Evolutionary conservation across 176 grass and related monocot genomes (phyloP).

Genomic region (Tillandsia fasciculata): DNA sequence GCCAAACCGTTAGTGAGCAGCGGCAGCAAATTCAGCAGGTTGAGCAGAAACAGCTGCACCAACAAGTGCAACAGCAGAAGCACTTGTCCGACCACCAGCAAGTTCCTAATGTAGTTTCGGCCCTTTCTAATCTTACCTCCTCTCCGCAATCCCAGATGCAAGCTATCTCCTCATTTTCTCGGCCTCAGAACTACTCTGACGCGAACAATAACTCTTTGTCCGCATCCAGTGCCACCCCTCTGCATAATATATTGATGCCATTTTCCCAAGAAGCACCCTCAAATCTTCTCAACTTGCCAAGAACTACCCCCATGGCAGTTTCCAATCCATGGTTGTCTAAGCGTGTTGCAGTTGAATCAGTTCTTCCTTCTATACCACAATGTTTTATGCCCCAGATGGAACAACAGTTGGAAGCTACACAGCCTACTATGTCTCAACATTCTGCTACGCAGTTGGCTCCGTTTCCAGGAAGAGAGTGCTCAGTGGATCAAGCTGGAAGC

Average conservation of each 20-base stretch:
- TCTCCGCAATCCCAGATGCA: slow-evolving; percentile 41
- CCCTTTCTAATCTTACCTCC: slow-evolving; percentile 33
- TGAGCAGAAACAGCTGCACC: slow-evolving; percentile 54
- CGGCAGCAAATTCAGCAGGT: slow-evolving; percentile 41
- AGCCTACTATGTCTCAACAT: slow-evolving; percentile 40
- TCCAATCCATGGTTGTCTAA: slow-evolving; percentile 61
- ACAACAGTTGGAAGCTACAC: slow-evolving; percentile 44
- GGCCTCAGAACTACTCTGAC: slow-evolving; percentile 52
- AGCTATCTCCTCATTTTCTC: slow-evolving; percentile 36
- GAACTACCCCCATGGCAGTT: slow-evolving; percentile 37
- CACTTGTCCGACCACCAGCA: slow-evolving; percentile 38
- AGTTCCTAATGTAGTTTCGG: slow-evolving; percentile 32
- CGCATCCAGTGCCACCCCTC: slow-evolving; percentile 25
- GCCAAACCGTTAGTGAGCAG: slow-evolving; percentile 43
- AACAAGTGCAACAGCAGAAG: slow-evolving; percentile 64
- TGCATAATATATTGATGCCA: slow-evolving; percentile 45
- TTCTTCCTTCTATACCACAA: slow-evolving; percentile 35
- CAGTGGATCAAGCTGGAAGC: slow-evolving; percentile 60
- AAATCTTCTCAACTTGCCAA: slow-evolving; percentile 53
- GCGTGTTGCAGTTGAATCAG: slow-evolving; percentile 60
- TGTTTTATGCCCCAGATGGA: slow-evolving; percentile 17
- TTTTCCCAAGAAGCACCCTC: slow-evolving; percentile 58
- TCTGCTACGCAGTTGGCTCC: slow-evolving; percentile 36
- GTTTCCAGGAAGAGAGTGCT: slow-evolving; percentile 62
- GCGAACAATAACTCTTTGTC: slow-evolving; percentile 44